Evolutionary conservation across 495 filamentous ascomycete species (phyloP).

Genomic region (Aspergillus incahuasiensis): DNA sequence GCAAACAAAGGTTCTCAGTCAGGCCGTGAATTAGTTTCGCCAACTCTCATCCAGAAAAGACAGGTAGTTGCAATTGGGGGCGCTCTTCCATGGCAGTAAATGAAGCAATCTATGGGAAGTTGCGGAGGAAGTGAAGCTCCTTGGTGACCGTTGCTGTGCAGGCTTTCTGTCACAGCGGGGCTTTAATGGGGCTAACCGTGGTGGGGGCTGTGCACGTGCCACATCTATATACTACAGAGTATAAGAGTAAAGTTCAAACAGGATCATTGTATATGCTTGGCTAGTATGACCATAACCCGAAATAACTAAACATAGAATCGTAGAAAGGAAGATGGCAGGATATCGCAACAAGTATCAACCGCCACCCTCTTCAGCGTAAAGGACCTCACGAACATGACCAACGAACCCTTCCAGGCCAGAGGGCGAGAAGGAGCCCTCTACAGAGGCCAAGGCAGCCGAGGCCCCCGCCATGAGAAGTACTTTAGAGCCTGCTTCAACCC

Average conservation of each 20-base stretch:
- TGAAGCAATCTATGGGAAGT: neutral
- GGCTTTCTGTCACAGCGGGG: neutral
- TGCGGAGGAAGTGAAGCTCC: neutral
- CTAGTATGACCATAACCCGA: too few relatives aligned
- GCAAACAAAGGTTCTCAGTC: neutral
- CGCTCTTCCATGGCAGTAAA: neutral
- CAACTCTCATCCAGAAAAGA: slow-evolving; percentile 1
- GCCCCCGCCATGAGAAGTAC: slow-evolving; percentile 73
- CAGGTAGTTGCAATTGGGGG: neutral
- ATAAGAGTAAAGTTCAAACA: too few relatives aligned
- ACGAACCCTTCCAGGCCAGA: slow-evolving; percentile 49
- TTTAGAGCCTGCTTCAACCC: slow-evolving; percentile 74
- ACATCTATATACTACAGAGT: neutral
- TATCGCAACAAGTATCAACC: neutral
- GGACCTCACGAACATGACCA: slow-evolving; percentile 38
- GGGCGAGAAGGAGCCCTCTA: slow-evolving; percentile 19
- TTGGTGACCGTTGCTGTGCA: slow-evolving; percentile 6
- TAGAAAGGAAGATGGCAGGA: neutral
- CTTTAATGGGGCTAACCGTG: neutral
- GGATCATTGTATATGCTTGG: too few relatives aligned
- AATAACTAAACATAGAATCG: neutral
- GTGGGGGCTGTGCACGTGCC: slow-evolving; percentile 3
- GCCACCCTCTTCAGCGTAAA: slow-evolving; percentile 18
- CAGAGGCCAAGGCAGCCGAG: slow-evolving; percentile 30
- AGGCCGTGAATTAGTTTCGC: neutral